Percentiles rank a stretch among this genome's conserved stretches.
Conservation (phyloP, 768 basidiomycete species). For the Hortiboletus flavorubellus region DNA sequence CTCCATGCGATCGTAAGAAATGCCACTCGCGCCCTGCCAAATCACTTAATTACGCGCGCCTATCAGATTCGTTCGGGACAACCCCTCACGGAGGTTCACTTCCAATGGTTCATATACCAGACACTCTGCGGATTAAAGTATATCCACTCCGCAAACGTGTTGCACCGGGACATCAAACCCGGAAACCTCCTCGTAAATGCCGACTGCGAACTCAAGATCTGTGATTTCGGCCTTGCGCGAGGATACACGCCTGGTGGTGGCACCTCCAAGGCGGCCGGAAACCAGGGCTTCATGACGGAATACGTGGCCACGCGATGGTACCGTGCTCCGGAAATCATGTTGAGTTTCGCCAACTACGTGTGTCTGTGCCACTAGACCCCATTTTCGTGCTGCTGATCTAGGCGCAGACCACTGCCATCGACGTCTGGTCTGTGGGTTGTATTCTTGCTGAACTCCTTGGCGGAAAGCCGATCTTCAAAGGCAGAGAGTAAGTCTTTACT, state of each 20-base stretch:
- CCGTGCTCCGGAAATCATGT: slow-evolving; percentile 97
- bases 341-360: slow-evolving; percentile 94
- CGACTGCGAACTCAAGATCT: slow-evolving; percentile 98
- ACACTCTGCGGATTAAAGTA: slow-evolving; percentile 98
- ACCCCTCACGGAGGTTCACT: slow-evolving; percentile 86
- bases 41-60: slow-evolving; percentile 1
- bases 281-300: slow-evolving; percentile 98
- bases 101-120: slow-evolving; percentile 97
- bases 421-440: slow-evolving; percentile 96
- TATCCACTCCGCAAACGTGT: slow-evolving; percentile 96
- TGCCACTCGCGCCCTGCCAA: background rate
- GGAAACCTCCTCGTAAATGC: slow-evolving; percentile 96
- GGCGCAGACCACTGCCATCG: slow-evolving; percentile 80
- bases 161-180: slow-evolving; percentile 94
- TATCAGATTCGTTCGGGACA: slow-evolving; percentile 79
- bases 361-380: slow-evolving; percentile 26
- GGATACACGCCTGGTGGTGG: slow-evolving; percentile 87
- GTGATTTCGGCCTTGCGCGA: slow-evolving; percentile 95
- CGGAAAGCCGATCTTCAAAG: slow-evolving; percentile 96
- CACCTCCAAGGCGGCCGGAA: slow-evolving; percentile 66
- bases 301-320: slow-evolving; percentile 99
- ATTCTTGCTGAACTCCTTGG: slow-evolving; percentile 91
- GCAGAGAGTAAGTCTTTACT: slow-evolving; percentile 72
- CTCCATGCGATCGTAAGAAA: slow-evolving; percentile 88
- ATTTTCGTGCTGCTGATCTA: slow-evolving; percentile 13